Evolutionary conservation across 345 rosid species (phyloP).

Genomic region (Turnera subulata): DNA sequence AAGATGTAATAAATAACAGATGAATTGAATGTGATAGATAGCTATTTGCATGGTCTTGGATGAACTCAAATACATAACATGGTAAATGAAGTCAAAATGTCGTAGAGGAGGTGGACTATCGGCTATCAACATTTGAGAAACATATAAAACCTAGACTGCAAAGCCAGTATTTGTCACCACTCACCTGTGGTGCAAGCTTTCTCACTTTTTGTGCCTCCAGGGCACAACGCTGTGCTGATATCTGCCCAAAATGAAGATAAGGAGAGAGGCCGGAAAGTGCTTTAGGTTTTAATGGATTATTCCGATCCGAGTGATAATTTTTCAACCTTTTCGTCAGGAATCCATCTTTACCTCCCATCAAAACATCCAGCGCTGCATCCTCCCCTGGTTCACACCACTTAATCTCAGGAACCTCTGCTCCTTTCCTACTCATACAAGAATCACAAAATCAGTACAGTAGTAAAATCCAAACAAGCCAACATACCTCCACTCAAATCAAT

Average conservation of each 20-base stretch:
- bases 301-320: slow-evolving; percentile 66
- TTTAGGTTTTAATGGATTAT: slow-evolving; percentile 75
- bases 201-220: slow-evolving; percentile 62
- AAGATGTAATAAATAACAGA: background rate
- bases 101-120: too few relatives aligned
- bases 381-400: slow-evolving; percentile 91
- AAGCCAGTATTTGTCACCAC: slow-evolving; percentile 1
- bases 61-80: too few relatives aligned
- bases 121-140: too few relatives aligned
- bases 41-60: too few relatives aligned
- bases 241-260: slow-evolving; percentile 91
- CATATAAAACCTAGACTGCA: background rate
- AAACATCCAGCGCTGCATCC: slow-evolving; percentile 63
- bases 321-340: slow-evolving; percentile 74
- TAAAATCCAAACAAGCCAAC: slow-evolving; percentile 7
- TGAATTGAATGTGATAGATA: background rate
- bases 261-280: slow-evolving; percentile 91
- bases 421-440: slow-evolving; percentile 53
- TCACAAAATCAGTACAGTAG: slow-evolving; percentile 8
- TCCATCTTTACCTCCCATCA: slow-evolving; percentile 68
- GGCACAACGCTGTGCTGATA: slow-evolving; percentile 93
- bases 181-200: slow-evolving; percentile 59
- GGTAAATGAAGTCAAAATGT: too few relatives aligned
- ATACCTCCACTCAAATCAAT: slow-evolving; percentile 9
- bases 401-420: slow-evolving; percentile 84